A percentile compares a stretch with the other conserved stretches of the same genome.
phyloP scores from a whole-genome alignment of 257 asterid genomes.

The Solanum dulcamara region DNA sequence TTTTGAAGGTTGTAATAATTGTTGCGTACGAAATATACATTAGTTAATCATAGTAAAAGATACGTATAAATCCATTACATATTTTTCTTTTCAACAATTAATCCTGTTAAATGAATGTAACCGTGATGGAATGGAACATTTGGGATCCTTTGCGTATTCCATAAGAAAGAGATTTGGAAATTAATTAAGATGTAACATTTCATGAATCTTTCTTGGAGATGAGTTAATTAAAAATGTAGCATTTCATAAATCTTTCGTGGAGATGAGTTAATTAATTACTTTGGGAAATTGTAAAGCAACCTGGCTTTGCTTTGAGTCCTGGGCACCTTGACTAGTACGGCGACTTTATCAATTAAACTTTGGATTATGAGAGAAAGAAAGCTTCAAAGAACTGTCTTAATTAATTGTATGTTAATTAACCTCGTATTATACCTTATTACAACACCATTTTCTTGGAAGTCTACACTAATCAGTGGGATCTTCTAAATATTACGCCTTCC shows the following conservation, averaged over 20 bases:
- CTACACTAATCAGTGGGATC: not conserved
- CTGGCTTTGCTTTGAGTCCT: not conserved
- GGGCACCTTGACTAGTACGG: not conserved
- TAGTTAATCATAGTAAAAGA: not conserved
- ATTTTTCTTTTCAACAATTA: not conserved
- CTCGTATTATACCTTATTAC: not conserved
- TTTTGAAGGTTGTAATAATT: conserved; percentile 30
- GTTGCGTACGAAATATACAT: conserved; percentile 23
- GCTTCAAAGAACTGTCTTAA: not conserved
- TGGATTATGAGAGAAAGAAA: not conserved
- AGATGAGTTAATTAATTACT: not conserved
- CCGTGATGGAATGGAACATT: not conserved
- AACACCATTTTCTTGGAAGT: not conserved
- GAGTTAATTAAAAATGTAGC: not conserved
- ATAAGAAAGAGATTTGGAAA: not conserved
- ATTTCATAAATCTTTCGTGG: not conserved
- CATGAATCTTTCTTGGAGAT: not conserved
- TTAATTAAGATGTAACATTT: not conserved
- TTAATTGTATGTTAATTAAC: not conserved
- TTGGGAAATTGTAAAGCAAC: not conserved
- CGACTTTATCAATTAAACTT: not conserved
- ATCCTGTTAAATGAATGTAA: not conserved
- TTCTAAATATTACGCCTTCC: not conserved
- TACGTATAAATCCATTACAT: not conserved
- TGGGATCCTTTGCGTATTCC: not conserved